Percentiles rank a stretch among this genome's conserved stretches.
Conservation (phyloP, 257 asterid species). For the Nicotiana undulata region DNA sequence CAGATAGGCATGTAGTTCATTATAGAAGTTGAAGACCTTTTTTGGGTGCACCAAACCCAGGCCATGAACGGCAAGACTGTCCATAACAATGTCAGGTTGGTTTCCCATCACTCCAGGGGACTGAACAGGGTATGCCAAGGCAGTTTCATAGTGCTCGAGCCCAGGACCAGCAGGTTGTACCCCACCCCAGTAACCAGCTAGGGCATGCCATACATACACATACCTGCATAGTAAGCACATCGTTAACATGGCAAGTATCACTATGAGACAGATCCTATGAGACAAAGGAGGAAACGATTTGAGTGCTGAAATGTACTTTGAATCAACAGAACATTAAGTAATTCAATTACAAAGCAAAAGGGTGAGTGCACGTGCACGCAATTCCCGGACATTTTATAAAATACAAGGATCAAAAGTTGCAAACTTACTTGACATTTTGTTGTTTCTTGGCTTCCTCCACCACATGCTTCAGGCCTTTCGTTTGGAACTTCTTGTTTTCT, state of each 20-base stretch:
- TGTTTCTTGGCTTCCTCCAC: conserved; percentile 60
- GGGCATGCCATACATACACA: conserved; percentile 88
- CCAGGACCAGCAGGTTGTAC: conserved; percentile 88
- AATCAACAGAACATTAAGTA: neutral
- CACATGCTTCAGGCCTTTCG: conserved; percentile 66
- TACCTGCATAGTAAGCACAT: conserved; percentile 28
- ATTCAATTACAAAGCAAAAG: neutral
- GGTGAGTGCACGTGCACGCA: neutral
- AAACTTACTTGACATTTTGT: conserved; percentile 57
- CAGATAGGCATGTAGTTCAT: conserved; percentile 85
- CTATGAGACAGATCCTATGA: neutral
- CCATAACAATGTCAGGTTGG: conserved; percentile 97
- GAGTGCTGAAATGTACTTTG: neutral
- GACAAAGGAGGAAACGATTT: neutral
- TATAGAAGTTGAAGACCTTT: conserved; percentile 81
- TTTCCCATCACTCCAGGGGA: conserved; percentile 90
- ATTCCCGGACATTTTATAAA: neutral
- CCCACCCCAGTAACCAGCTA: conserved; percentile 99
- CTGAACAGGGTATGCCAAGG: conserved; percentile 83
- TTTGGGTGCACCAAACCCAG: conserved; percentile 87
- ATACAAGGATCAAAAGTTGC: neutral
- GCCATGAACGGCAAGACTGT: conserved; percentile 90
- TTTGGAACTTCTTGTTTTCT: conserved; percentile 74
- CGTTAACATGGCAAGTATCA: neutral
- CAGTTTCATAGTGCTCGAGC: conserved; percentile 75